These are phyloP conservation scores for Dictyostelium capitatum DNA, from an alignment of 78 protist genomes.

Conservation along the genomic window DNA sequence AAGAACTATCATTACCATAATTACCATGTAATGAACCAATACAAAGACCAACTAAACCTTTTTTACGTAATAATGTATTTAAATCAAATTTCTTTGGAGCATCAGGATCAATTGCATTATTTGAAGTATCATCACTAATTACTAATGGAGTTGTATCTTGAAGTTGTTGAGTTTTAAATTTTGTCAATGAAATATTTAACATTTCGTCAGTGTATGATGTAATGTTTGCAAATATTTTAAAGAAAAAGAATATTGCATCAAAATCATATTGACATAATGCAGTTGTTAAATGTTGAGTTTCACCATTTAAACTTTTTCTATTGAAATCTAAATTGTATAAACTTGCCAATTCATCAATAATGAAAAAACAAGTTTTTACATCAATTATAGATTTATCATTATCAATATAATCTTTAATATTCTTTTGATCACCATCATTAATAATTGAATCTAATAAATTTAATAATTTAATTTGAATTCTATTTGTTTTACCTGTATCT, in stretches of 20 bases:
- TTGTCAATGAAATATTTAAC: slow-evolving; percentile 13
- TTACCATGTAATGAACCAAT: slow-evolving; percentile 77
- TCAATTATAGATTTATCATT: slow-evolving; percentile 21
- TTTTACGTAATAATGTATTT: slow-evolving; percentile 45
- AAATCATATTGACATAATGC: slow-evolving; percentile 31
- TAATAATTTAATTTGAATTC: slow-evolving; percentile 25
- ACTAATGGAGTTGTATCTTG: not conserved
- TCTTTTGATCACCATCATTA: slow-evolving; percentile 19
- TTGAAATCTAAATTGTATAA: slow-evolving; percentile 64
- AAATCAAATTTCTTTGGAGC: not conserved
- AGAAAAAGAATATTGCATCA: slow-evolving; percentile 40
- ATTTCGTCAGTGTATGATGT: slow-evolving; percentile 70
- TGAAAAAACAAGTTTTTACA: slow-evolving; percentile 26
- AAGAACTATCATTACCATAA: not conserved
- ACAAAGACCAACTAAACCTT: slow-evolving; percentile 61
- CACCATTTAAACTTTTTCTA: not conserved
- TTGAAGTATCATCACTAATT: not conserved
- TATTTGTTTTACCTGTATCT: slow-evolving; percentile 7
- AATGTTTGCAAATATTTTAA: slow-evolving; percentile 62
- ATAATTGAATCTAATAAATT: slow-evolving; percentile 62
- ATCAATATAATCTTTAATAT: slow-evolving; percentile 40
- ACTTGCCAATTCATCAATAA: slow-evolving; percentile 31
- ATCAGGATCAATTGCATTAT: not conserved
- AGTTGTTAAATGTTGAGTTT: not conserved
- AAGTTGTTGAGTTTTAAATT: not conserved